phyloP scores from a whole-genome alignment of 1,284 basidiomycete species.

The Cutaneotrichosporon curvatum region DNA sequence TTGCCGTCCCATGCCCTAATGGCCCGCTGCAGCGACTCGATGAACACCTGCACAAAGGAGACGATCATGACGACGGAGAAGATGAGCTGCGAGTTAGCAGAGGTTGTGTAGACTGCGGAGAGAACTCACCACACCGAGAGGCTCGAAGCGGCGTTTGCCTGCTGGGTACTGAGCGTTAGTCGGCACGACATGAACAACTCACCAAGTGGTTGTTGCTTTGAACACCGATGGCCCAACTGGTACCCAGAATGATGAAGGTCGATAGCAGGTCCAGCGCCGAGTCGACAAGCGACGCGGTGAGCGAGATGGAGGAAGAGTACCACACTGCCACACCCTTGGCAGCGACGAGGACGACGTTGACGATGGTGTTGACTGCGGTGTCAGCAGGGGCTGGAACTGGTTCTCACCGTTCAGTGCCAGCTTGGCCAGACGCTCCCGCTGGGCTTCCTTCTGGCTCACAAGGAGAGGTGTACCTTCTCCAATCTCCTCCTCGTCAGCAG shows the following conservation, averaged over 20 bases:
- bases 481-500: conserved; percentile 4
- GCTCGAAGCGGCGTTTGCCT: conserved; percentile 51
- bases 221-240: conserved; percentile 43
- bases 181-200: not conserved
- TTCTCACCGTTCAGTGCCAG: conserved; percentile 41
- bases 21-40: conserved; percentile 46
- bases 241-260: conserved; percentile 48
- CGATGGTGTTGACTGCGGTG: conserved; percentile 40
- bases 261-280: conserved; percentile 53
- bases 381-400: too few species aligned
- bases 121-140: conserved; percentile 44
- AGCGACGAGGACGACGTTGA: conserved; percentile 50
- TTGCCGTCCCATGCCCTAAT: conserved; percentile 31
- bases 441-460: conserved; percentile 24
- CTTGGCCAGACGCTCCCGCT: conserved; percentile 32
- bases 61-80: conserved; percentile 56
- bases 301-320: conserved; percentile 53
- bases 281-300: conserved; percentile 53
- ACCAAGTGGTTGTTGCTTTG: conserved; percentile 35
- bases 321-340: conserved; percentile 52
- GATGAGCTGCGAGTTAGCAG: conserved; percentile 34
- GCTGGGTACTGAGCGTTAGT: conserved; percentile 47
- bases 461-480: conserved; percentile 27
- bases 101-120: conserved; percentile 31
- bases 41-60: conserved; percentile 49